Conservation (phyloP, 2,329 filamentous ascomycete genomes). For the Microascus cirrosus region DNA sequence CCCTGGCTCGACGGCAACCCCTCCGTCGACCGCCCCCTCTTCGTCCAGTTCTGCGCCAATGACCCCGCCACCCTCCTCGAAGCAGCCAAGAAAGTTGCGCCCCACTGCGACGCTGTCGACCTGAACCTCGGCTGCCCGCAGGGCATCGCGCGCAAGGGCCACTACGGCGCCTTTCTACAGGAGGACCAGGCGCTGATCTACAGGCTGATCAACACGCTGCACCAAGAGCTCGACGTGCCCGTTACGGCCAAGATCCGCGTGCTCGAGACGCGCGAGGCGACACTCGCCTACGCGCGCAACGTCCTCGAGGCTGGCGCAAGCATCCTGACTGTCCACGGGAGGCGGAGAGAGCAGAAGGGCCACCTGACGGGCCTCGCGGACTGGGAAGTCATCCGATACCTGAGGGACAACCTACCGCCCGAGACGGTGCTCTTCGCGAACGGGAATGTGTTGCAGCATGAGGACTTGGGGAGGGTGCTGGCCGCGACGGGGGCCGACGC, state of each 20-base stretch:
- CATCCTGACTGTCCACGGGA: conserved; percentile 85
- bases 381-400: conserved; percentile 73
- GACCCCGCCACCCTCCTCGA: conserved; percentile 68
- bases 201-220: conserved; percentile 71
- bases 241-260: conserved; percentile 94
- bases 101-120: conserved; percentile 90
- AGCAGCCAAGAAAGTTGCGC: conserved; percentile 67
- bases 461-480: conserved; percentile 68
- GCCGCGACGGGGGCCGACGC: conserved; percentile 79
- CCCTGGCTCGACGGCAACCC: conserved; percentile 80
- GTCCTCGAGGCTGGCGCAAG: conserved; percentile 82
- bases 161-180: conserved; percentile 90
- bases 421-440: conserved; percentile 96
- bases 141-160: conserved; percentile 81
- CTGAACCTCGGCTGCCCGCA: conserved; percentile 94
- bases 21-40: conserved; percentile 71
- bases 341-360: conserved; percentile 84
- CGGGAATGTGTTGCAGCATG: conserved; percentile 77
- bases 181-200: conserved; percentile 81
- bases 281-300: conserved; percentile 78
- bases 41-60: conserved; percentile 95
- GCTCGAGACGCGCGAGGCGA: conserved; percentile 75
- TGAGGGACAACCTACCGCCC: conserved; percentile 70
- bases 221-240: conserved; percentile 66
- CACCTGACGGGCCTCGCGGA: conserved; percentile 90